These are phyloP conservation scores for Trichoderma semiorbis DNA, from an alignment of 2,329 filamentous ascomycete genomes.

Conservation along the genomic window DNA sequence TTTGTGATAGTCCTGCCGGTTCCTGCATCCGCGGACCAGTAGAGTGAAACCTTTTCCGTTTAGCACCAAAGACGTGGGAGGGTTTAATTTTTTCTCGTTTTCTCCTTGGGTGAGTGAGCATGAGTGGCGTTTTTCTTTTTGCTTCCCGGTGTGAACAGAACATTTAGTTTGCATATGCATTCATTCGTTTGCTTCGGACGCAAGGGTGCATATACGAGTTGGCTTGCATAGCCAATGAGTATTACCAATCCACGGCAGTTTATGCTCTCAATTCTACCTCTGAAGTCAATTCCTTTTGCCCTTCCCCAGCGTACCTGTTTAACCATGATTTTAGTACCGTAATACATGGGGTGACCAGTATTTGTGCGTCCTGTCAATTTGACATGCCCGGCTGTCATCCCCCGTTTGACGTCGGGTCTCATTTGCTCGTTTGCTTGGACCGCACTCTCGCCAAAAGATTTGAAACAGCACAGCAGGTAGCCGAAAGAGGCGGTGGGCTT, in stretches of 20 bases:
- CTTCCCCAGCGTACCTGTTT: neutral
- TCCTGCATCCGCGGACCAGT: constrained; percentile 5
- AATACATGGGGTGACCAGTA: neutral
- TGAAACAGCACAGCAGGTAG: constrained; percentile 1
- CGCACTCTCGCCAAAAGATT: neutral
- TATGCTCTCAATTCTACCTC: neutral
- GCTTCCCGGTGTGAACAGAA: neutral
- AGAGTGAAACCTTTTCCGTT: neutral
- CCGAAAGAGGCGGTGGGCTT: constrained; percentile 4
- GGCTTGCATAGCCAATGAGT: neutral
- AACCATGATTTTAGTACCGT: neutral
- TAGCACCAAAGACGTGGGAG: neutral
- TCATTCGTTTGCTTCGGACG: constrained; percentile 3
- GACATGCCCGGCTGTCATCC: neutral
- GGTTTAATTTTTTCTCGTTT: neutral
- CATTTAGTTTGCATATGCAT: constrained; percentile 2
- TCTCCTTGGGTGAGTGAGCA: neutral
- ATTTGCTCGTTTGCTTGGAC: neutral
- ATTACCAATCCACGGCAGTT: neutral
- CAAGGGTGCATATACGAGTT: constrained; percentile 10
- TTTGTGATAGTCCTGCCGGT: neutral
- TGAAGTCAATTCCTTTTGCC: neutral
- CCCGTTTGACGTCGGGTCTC: neutral
- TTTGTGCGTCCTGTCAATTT: neutral
- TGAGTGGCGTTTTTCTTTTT: neutral